Evolutionary conservation across 1,139 yeast genomes (phyloP).

Genomic region (Casaregolazyma suthepensis): DNA sequence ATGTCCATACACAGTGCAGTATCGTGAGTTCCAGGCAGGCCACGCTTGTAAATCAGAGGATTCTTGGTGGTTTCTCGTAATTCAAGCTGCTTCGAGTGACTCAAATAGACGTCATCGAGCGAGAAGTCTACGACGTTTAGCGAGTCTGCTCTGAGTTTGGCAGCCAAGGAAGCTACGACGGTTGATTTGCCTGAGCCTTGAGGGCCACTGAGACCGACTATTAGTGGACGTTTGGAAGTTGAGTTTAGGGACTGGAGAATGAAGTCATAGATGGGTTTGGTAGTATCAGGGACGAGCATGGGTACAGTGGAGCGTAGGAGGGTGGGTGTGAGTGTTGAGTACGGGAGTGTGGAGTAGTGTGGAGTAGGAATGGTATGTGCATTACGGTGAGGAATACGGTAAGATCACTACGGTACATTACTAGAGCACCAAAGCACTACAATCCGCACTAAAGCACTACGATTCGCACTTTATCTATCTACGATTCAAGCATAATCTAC

Average conservation of each 20-base stretch:
- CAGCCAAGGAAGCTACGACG: conserved; percentile 44
- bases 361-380: too few relatives aligned
- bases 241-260: conserved; percentile 3
- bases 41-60: conserved; percentile 64
- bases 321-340: too few relatives aligned
- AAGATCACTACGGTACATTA: too few relatives aligned
- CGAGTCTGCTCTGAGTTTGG: conserved; percentile 35
- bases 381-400: too few relatives aligned
- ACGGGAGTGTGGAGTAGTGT: too few relatives aligned
- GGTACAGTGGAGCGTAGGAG: neutral
- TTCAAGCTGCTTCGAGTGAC: conserved; percentile 50
- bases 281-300: neutral
- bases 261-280: conserved; percentile 12
- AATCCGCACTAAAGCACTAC: too few relatives aligned
- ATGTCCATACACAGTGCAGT: conserved; percentile 36
- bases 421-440: too few relatives aligned
- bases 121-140: conserved; percentile 54
- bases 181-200: conserved; percentile 92
- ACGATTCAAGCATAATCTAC: too few relatives aligned
- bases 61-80: conserved; percentile 46
- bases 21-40: conserved; percentile 95
- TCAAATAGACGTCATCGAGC: conserved; percentile 80
- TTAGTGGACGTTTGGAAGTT: conserved; percentile 38
- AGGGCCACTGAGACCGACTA: conserved; percentile 77
- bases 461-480: too few relatives aligned